A percentile compares a stretch with the other conserved stretches of the same genome.
These are phyloP conservation scores for Apiotrichum gamsii DNA, from an alignment of 1,284 basidiomycete genomes.

Conservation along the genomic window DNA sequence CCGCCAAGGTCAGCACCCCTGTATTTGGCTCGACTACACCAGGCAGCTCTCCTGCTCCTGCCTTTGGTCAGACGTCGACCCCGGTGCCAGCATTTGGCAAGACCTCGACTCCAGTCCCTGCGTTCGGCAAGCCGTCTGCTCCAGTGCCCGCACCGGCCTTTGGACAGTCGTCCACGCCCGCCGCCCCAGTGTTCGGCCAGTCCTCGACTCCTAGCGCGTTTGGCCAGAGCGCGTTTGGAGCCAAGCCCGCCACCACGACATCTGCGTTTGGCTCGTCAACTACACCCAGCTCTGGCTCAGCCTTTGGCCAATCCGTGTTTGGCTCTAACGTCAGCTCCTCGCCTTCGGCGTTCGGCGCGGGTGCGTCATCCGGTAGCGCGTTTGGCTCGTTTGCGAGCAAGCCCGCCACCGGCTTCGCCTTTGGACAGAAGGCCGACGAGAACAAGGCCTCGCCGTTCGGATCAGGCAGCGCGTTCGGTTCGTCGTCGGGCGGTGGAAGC, in stretches of 20 bases:
- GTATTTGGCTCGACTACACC: constrained; percentile 9
- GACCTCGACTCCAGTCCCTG: constrained; percentile 1
- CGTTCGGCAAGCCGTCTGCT: constrained; percentile 2
- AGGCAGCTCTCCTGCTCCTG: constrained; percentile 18
- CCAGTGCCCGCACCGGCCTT: constrained; percentile 1
- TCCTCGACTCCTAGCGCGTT: constrained; percentile 1
- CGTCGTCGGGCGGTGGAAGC: no score
- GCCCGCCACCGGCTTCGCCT: not conserved
- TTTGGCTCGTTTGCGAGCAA: not conserved
- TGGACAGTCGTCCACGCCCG: not conserved
- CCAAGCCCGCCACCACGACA: not conserved
- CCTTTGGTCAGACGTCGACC: constrained; percentile 11
- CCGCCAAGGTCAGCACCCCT: no score
- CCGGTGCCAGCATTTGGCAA: constrained; percentile 22
- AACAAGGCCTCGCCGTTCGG: constrained; percentile 1
- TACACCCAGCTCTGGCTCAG: not conserved
- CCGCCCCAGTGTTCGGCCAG: constrained; percentile 15
- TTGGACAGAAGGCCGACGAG: not conserved
- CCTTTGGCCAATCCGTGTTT: constrained; percentile 16
- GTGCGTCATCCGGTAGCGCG: not conserved
- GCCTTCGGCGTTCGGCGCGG: not conserved
- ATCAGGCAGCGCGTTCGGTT: constrained; percentile 10
- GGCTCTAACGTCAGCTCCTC: not conserved
- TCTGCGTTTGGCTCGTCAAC: constrained; percentile 6
- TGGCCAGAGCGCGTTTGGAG: constrained; percentile 1